phyloP scores from a whole-genome alignment of 345 rosid genomes.

The Melaleuca quinquenervia region DNA sequence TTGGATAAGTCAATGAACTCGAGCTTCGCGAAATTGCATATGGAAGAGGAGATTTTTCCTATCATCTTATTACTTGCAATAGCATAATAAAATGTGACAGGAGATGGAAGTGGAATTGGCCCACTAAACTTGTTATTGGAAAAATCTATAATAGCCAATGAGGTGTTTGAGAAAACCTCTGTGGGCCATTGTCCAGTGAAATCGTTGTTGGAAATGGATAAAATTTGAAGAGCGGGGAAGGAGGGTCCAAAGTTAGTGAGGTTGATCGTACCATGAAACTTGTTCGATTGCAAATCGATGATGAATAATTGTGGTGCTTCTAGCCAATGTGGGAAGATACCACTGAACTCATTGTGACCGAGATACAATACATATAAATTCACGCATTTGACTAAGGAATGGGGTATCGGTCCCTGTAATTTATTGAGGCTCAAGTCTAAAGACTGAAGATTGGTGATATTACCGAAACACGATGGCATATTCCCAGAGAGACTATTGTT shows the following conservation, averaged over 20 bases:
- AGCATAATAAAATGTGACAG: rapidly evolving
- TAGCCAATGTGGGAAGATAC: neutral
- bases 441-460: neutral
- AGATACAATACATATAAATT: neutral
- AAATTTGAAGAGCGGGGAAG: neutral
- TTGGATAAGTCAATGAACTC: neutral
- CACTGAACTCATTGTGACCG: neutral
- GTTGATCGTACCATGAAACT: neutral
- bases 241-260: neutral
- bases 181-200: neutral
- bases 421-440: neutral
- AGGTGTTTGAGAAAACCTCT: neutral
- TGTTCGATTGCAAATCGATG: neutral
- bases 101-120: neutral
- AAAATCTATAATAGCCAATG: neutral
- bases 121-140: neutral
- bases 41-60: neutral
- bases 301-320: rapidly evolving
- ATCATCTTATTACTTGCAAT: neutral
- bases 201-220: neutral
- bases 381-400: neutral
- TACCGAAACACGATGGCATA: neutral
- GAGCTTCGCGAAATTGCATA: neutral
- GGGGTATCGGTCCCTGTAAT: neutral
- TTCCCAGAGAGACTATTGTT: neutral